Conservation (phyloP, 169 alveolate species). For the Plasmodium sp. region DNA sequence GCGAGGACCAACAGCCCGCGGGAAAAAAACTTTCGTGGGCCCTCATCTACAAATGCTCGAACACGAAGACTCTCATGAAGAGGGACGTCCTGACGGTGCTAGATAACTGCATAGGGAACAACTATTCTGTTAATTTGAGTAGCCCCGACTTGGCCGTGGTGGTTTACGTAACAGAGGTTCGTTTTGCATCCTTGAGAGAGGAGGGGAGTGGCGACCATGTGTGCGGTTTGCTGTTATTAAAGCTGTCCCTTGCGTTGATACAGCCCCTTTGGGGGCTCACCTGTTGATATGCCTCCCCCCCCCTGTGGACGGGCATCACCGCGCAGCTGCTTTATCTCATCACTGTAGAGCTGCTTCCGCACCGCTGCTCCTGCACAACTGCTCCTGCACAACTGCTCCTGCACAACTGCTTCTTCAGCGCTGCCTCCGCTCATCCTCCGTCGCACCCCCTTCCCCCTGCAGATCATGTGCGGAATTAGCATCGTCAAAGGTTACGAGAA, state of each 20-base stretch:
- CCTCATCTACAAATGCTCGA: constrained; percentile 77
- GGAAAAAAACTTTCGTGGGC: constrained; percentile 78
- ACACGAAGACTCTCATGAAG: constrained; percentile 77
- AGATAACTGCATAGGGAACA: constrained; percentile 77
- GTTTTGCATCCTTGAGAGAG: neutral
- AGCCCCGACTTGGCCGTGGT: constrained; percentile 80
- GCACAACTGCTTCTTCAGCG: neutral
- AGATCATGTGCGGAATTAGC: constrained; percentile 73
- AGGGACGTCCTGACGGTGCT: constrained; percentile 76
- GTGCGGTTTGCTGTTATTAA: neutral
- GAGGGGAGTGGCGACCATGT: neutral
- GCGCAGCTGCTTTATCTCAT: too few species aligned
- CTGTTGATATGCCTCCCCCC: neutral
- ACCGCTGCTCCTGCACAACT: too few species aligned
- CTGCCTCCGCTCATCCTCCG: too few species aligned
- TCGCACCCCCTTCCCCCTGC: neutral
- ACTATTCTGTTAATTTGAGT: constrained; percentile 77
- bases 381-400: too few species aligned
- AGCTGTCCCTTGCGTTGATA: neutral
- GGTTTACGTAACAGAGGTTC: constrained; percentile 83
- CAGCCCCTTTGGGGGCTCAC: neutral
- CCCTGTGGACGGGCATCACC: neutral
- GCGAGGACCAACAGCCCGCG: neutral
- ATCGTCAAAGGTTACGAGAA: constrained; percentile 40
- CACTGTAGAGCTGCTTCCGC: too few species aligned